Base-by-base conservation (phyloP, 2,329 filamentous ascomycete species). In the Diplocarpon mali region DNA sequence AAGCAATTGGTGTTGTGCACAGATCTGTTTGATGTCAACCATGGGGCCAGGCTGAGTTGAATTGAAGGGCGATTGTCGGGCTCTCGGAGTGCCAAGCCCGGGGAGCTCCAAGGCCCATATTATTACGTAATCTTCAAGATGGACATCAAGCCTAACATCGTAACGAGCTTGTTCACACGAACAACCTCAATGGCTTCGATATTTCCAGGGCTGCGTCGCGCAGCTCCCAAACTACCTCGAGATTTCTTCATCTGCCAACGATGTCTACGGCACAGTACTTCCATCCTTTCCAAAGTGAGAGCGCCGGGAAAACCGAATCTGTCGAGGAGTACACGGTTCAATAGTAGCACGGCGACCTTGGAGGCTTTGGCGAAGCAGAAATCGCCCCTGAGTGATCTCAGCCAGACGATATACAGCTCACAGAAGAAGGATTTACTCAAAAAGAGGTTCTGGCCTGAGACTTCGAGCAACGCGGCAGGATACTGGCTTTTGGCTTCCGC, bases 401-500 rank as follows among this genome's bases (percentile, higher is more conserved):
- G 54, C 28, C 48, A 57, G 30, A 55, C 50, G 2, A 60, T 60
- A 45, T 35, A 40, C 5, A 46, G 44, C 5, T 32, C 5, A 14
- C 12, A 20, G 32, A 43, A 44, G 13, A 42, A 36, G 7, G 47
- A 44, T 37, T 17, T 27, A 42, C 20, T 36, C 41, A 46, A 16
- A 13, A 27, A 51, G 40, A 27, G 35, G 1, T 60, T 57, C 51
- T 62, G 59, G 38, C 61, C 61, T 0, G 51, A 84, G 56, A 76
- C 75, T 9, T 87, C 76, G 53, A 77, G 80, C 47, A 92, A 85
- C 65, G 68, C 70, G 9, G 89, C 95, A 36, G 92, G 81, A 48
- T 90, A 90, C 69, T 98, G 89, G 89, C 75, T 98, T 37, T 69
- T 98, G 45, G 90, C 80, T 38, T 95, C 89, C 56, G 89, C 92